These are phyloP conservation scores for Deuterostichococcus epilithicus DNA, from an alignment of 139 green algal species.

Conservation along the genomic window DNA sequence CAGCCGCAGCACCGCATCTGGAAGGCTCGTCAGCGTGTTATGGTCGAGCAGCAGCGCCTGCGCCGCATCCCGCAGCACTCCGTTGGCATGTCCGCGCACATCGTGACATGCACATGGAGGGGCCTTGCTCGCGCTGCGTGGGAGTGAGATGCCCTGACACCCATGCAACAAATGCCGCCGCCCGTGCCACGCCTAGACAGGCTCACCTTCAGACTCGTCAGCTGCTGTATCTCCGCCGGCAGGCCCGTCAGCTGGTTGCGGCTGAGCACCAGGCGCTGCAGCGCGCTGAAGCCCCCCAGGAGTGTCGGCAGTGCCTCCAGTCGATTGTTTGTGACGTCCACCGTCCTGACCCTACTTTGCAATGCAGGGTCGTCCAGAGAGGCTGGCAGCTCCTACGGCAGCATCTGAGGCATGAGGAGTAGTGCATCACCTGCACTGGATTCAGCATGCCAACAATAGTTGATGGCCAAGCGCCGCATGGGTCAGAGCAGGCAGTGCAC, in stretches of 20 bases:
- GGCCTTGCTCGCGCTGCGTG: no score
- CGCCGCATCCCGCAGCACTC: no score
- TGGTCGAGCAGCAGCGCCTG: conserved; percentile 31
- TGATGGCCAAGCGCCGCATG: no score
- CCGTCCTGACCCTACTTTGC: not conserved
- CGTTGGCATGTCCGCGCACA: no score
- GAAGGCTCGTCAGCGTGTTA: conserved; percentile 40
- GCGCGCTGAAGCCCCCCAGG: not conserved
- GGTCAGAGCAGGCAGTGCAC: no score
- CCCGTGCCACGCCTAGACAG: no score
- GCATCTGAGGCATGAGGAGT: no score
- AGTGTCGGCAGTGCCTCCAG: not conserved
- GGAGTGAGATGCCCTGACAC: not conserved
- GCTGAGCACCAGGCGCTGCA: not conserved
- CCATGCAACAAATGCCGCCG: not conserved
- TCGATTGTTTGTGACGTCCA: not conserved
- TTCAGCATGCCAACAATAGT: not conserved
- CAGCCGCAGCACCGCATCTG: conserved; percentile 32
- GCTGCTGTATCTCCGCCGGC: not conserved
- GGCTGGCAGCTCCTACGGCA: not conserved
- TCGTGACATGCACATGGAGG: no score
- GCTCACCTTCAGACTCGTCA: not conserved
- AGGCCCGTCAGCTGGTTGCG: not conserved
- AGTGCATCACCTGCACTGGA: not conserved
- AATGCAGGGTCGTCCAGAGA: not conserved